Conservation (phyloP, 2,329 filamentous ascomycete species). For the Lachnum nothofagi region DNA sequence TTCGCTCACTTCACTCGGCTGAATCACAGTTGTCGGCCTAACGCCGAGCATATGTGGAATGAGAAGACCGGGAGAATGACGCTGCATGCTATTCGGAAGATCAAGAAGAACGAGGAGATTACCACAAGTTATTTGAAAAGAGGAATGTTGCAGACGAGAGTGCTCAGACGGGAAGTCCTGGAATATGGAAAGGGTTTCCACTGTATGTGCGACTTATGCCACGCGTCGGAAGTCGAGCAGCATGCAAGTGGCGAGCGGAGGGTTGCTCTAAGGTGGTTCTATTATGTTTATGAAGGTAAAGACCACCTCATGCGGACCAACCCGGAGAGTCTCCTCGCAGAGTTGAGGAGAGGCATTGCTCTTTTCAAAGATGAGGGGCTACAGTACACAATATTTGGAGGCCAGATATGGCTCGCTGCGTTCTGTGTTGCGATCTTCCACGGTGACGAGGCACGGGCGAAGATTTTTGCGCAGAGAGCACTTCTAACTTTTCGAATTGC, state of each 20-base stretch:
- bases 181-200: slow-evolving; percentile 31
- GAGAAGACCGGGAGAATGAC: slow-evolving; percentile 26
- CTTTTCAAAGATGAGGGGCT: background rate
- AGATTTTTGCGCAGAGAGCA: background rate
- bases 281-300: too few relatives aligned
- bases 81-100: slow-evolving; percentile 33
- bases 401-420: too few relatives aligned
- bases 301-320: too few relatives aligned
- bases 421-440: background rate
- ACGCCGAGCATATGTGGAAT: slow-evolving; percentile 36
- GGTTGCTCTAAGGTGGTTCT: too few relatives aligned
- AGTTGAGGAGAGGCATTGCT: background rate
- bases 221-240: too few relatives aligned
- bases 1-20: slow-evolving; percentile 33
- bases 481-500: background rate
- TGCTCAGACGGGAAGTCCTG: slow-evolving; percentile 25
- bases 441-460: background rate
- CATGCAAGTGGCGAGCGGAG: too few relatives aligned
- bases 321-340: background rate
- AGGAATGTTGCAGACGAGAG: slow-evolving; percentile 3
- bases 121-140: slow-evolving; percentile 32
- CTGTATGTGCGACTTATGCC: slow-evolving; percentile 34
- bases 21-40: slow-evolving; percentile 36
- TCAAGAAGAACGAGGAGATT: slow-evolving; percentile 33
- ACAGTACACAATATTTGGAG: background rate